Evolutionary conservation across 164 flowering plant species (phyloP).

Genomic region (Stephania cephalantha): DNA sequence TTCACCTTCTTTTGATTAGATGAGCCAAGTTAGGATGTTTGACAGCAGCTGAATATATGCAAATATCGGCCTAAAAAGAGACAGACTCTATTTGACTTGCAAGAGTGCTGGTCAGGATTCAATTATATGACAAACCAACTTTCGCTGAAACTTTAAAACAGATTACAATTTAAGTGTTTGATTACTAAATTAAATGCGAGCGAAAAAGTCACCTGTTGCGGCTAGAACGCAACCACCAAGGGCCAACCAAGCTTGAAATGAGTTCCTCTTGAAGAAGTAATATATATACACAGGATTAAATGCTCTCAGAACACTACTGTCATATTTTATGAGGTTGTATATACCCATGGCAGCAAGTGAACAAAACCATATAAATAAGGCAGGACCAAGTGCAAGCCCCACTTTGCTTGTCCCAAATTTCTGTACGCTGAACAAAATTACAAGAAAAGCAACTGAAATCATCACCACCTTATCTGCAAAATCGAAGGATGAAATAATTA

Average conservation of each 20-base stretch:
- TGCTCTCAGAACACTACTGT: conserved; percentile 67
- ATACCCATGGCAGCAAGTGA: conserved; percentile 87
- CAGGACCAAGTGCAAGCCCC: conserved; percentile 94
- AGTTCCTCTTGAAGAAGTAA: conserved; percentile 85
- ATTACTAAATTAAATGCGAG: background rate
- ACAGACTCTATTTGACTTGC: background rate
- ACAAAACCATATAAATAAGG: conserved; percentile 94
- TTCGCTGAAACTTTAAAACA: background rate
- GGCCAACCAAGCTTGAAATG: conserved; percentile 79
- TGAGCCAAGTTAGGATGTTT: background rate
- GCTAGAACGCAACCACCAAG: conserved; percentile 96
- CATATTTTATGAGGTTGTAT: conserved; percentile 85
- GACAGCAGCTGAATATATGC: background rate
- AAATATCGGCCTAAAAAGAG: background rate
- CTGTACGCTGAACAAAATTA: conserved; percentile 87
- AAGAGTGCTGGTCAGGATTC: background rate
- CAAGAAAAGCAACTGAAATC: conserved; percentile 88
- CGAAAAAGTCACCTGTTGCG: conserved; percentile 70
- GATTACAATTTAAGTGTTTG: background rate
- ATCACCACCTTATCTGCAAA: conserved; percentile 85
- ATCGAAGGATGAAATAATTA: conserved; percentile 4
- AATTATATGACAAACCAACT: background rate
- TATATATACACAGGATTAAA: conserved; percentile 90
- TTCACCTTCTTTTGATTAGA: background rate
- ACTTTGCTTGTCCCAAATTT: conserved; percentile 96